phyloP scores from a whole-genome alignment of 192 early-diverging fungal genomes.

The Linnemannia hyalina region DNA sequence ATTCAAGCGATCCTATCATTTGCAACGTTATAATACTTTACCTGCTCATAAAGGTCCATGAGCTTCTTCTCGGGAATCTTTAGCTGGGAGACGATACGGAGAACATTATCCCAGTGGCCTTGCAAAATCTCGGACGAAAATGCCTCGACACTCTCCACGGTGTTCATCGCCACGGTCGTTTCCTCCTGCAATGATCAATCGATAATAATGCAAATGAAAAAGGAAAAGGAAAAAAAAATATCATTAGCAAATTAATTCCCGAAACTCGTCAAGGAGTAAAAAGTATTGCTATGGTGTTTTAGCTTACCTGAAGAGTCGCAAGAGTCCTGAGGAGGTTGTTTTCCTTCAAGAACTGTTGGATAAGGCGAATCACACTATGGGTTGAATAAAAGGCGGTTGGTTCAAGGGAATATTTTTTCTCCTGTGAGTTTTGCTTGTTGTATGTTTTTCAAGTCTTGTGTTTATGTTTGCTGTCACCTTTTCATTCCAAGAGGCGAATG shows the following conservation, averaged over 20 bases:
- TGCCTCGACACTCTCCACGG: constrained; percentile 82
- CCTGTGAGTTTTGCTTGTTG: not conserved
- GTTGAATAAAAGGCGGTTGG: not conserved
- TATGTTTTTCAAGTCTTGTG: not conserved
- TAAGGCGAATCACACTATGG: constrained; percentile 85
- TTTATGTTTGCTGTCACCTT: not conserved
- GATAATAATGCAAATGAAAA: not conserved
- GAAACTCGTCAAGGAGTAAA: not conserved
- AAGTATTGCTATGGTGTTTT: not conserved
- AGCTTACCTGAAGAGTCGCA: constrained; percentile 75
- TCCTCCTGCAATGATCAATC: constrained; percentile 72
- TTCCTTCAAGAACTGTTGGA: constrained; percentile 94
- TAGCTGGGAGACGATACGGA: constrained; percentile 77
- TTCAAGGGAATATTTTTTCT: not conserved
- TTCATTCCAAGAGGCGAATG: not conserved
- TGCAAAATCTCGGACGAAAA: constrained; percentile 82
- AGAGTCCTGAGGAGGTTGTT: constrained; percentile 88
- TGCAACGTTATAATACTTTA: constrained; percentile 21
- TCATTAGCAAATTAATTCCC: not conserved
- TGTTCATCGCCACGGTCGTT: constrained; percentile 82
- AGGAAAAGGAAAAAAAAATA: not conserved
- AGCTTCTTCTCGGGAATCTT: constrained; percentile 78
- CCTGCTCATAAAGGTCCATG: constrained; percentile 92
- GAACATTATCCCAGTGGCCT: constrained; percentile 91
- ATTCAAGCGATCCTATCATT: not conserved